Percentiles rank a stretch among this genome's conserved stretches.
phyloP scores from a whole-genome alignment of 2,329 filamentous ascomycete species.

The Colletotrichum brevisporum region DNA sequence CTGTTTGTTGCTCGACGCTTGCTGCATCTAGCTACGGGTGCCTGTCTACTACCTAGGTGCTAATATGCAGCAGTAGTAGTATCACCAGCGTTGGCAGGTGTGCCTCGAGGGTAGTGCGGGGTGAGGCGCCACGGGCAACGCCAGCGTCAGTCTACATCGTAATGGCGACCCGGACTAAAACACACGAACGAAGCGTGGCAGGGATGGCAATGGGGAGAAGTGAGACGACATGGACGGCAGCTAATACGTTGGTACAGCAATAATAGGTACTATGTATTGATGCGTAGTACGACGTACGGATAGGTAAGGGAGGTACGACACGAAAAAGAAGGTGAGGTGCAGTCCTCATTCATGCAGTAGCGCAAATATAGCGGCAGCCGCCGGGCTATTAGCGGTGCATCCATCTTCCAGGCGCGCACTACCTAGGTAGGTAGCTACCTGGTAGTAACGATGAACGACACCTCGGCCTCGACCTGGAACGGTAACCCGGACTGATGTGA shows the following conservation, averaged over 20 bases:
- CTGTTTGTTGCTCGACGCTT: conserved; percentile 1
- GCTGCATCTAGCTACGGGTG: conserved; percentile 11
- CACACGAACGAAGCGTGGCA: not conserved
- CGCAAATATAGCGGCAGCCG: conserved; percentile 10
- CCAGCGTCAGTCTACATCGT: conserved; percentile 1
- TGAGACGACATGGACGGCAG: not conserved
- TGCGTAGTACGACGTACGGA: too few species aligned
- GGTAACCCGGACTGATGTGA: conserved; percentile 15
- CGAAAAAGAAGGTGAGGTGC: not conserved
- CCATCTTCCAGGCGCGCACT: not conserved
- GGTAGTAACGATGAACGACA: too few species aligned
- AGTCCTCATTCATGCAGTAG: conserved; percentile 4
- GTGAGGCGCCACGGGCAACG: conserved; percentile 13
- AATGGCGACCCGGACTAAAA: not conserved
- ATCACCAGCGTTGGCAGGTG: too few species aligned
- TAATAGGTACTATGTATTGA: too few species aligned
- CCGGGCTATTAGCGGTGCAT: conserved; percentile 5
- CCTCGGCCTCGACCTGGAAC: conserved; percentile 12
- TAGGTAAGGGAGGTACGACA: not conserved
- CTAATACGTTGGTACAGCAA: not conserved
- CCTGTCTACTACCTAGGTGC: too few species aligned
- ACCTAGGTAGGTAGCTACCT: too few species aligned
- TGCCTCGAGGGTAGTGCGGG: conserved; percentile 19
- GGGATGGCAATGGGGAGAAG: not conserved
- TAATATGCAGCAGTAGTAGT: too few species aligned